Conservation (phyloP, 192 early-diverging fungal species). For the Gamsiella multidivaricata region DNA sequence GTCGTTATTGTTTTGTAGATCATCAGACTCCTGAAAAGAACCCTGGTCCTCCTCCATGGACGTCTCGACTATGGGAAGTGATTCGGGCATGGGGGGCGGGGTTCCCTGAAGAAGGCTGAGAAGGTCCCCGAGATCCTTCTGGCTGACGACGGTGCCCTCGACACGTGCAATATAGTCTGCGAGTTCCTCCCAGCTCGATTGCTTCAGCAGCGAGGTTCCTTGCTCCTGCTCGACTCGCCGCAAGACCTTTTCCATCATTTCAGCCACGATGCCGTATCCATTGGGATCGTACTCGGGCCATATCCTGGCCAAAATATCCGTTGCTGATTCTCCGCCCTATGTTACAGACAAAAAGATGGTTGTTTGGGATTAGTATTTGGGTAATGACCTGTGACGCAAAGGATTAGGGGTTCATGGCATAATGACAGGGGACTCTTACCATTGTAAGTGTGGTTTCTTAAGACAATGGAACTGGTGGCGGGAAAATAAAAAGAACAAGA, state of each 20-base stretch:
- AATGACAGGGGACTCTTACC: no score
- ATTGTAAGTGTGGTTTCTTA: no score
- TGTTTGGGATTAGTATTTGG: no score
- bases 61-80: slow-evolving; percentile 2
- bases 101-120: slow-evolving; percentile 22
- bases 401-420: neutral
- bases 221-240: slow-evolving; percentile 42
- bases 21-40: neutral
- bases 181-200: slow-evolving; percentile 21
- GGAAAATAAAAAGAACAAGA: no score
- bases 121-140: slow-evolving; percentile 35
- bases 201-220: slow-evolving; percentile 16
- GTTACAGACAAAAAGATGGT: neutral
- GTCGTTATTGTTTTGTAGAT: slow-evolving; percentile 1
- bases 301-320: slow-evolving; percentile 31
- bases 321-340: slow-evolving; percentile 9
- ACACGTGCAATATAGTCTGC: slow-evolving; percentile 16
- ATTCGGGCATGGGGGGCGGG: neutral
- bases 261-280: slow-evolving; percentile 37
- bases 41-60: neutral
- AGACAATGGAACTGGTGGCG: no score
- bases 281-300: slow-evolving; percentile 49
- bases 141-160: slow-evolving; percentile 25
- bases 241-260: slow-evolving; percentile 40
- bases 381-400: no score